Evolutionary conservation across 2,329 filamentous ascomycete genomes (phyloP).

Genomic region (Aspergillus puulaauensis): DNA sequence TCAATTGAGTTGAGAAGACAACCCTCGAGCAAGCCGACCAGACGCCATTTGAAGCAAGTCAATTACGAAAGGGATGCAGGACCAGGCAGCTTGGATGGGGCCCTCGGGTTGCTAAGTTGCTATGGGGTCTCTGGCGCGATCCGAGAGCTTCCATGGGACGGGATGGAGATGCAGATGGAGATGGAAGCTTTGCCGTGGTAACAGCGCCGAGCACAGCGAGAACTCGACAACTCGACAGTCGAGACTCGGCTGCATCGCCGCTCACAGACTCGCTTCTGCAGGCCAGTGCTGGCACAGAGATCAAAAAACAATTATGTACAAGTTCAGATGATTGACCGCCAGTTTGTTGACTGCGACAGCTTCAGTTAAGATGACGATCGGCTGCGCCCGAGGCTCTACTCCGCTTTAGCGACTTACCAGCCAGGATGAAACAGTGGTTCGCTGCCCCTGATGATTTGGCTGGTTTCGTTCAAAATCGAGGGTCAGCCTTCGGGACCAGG

Average conservation of each 20-base stretch:
- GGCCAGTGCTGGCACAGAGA: too few relatives aligned
- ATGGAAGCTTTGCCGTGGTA: too few relatives aligned
- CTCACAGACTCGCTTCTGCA: too few relatives aligned
- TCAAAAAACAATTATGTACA: not conserved
- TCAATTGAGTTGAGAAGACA: not conserved
- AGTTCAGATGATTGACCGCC: slow-evolving; percentile 4
- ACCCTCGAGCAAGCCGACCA: not conserved
- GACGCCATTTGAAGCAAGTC: not conserved
- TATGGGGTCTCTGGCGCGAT: not conserved
- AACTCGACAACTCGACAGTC: too few relatives aligned
- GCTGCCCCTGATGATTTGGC: slow-evolving; percentile 15
- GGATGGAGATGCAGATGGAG: not conserved
- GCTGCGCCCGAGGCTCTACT: slow-evolving; percentile 14
- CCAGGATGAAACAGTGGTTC: slow-evolving; percentile 19
- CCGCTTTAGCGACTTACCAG: slow-evolving; percentile 6
- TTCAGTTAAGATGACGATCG: slow-evolving; percentile 17
- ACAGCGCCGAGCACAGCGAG: too few relatives aligned
- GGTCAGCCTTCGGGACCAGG: not conserved
- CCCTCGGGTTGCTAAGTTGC: too few relatives aligned
- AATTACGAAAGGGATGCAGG: not conserved
- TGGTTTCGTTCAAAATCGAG: slow-evolving; percentile 1
- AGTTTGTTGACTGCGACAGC: not conserved
- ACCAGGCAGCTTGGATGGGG: not conserved
- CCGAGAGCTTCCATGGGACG: not conserved
- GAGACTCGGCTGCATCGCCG: too few relatives aligned